Evolutionary conservation across 352 stramenopile genomes (phyloP).

Genomic region (Aphanomyces astaci): DNA sequence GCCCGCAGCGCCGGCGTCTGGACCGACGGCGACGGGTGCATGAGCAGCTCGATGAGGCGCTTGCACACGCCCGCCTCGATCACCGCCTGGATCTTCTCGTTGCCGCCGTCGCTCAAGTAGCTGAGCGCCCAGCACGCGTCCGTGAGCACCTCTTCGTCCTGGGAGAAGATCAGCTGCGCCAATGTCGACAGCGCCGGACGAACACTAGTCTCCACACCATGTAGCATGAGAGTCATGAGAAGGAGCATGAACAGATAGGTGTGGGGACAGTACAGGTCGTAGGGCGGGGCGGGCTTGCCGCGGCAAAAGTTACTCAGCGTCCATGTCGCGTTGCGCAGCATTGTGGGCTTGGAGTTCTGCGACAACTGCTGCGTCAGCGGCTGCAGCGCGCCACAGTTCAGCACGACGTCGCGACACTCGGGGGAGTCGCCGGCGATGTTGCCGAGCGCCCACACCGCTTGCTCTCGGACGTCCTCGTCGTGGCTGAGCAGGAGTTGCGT

Average conservation of each 20-base stretch:
- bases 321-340: slow-evolving; percentile 99
- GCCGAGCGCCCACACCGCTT: slow-evolving; percentile 95
- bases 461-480: slow-evolving; percentile 96
- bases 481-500: slow-evolving; percentile 92
- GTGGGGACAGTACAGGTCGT: slow-evolving; percentile 30
- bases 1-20: slow-evolving; percentile 77
- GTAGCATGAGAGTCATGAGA: slow-evolving; percentile 63
- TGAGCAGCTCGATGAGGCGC: slow-evolving; percentile 94
- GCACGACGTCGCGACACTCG: slow-evolving; percentile 94
- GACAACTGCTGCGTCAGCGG: slow-evolving; percentile 94
- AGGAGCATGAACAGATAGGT: background rate
- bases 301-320: slow-evolving; percentile 99
- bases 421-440: slow-evolving; percentile 99
- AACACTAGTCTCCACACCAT: slow-evolving; percentile 53
- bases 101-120: slow-evolving; percentile 97
- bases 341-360: slow-evolving; percentile 93
- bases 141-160: slow-evolving; percentile 98
- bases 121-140: slow-evolving; percentile 99
- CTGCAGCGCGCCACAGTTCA: slow-evolving; percentile 88
- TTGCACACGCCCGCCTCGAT: slow-evolving; percentile 95
- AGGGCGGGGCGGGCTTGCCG: slow-evolving; percentile 66
- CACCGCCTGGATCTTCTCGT: slow-evolving; percentile 99
- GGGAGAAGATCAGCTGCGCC: slow-evolving; percentile 93
- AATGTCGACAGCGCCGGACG: slow-evolving; percentile 91
- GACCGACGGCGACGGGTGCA: slow-evolving; percentile 73